Conservation (phyloP, 305 asterid genomes). For the Fraxinus latifolia region DNA sequence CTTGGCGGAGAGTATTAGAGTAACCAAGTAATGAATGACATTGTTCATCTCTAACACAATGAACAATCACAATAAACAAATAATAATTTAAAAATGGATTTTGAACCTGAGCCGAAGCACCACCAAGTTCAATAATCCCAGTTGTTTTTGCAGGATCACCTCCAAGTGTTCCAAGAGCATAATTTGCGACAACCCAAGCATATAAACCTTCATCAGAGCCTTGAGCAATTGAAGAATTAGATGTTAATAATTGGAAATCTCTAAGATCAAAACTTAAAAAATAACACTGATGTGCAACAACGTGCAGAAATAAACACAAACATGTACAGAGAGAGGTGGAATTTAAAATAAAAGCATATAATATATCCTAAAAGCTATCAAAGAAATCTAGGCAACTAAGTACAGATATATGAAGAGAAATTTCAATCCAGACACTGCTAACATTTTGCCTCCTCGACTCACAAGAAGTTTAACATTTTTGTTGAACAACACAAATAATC, state of each 20-base stretch:
- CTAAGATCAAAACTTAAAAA: neutral
- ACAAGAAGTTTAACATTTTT: neutral
- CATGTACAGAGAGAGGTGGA: neutral
- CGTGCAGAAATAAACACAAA: neutral
- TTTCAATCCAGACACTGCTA: neutral
- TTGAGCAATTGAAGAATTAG: slow-evolving; percentile 24
- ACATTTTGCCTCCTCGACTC: neutral
- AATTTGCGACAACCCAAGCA: slow-evolving; percentile 96
- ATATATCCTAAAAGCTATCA: neutral
- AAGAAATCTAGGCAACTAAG: neutral
- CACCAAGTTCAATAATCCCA: slow-evolving; percentile 97
- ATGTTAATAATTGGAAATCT: slow-evolving; percentile 7
- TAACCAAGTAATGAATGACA: neutral
- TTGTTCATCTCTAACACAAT: neutral
- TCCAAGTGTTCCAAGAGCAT: slow-evolving; percentile 94
- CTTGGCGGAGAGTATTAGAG: neutral
- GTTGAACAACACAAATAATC: neutral
- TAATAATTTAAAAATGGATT: slow-evolving; percentile 14
- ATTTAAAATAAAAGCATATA: slow-evolving; percentile 1
- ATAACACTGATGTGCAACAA: neutral
- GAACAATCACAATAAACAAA: neutral
- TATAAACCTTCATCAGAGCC: slow-evolving; percentile 96
- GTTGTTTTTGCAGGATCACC: slow-evolving; percentile 77
- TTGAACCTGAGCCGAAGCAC: slow-evolving; percentile 94
- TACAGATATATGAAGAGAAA: neutral